Conservation (phyloP, 2,329 filamentous ascomycete species). For the Hortaea sp. region DNA sequence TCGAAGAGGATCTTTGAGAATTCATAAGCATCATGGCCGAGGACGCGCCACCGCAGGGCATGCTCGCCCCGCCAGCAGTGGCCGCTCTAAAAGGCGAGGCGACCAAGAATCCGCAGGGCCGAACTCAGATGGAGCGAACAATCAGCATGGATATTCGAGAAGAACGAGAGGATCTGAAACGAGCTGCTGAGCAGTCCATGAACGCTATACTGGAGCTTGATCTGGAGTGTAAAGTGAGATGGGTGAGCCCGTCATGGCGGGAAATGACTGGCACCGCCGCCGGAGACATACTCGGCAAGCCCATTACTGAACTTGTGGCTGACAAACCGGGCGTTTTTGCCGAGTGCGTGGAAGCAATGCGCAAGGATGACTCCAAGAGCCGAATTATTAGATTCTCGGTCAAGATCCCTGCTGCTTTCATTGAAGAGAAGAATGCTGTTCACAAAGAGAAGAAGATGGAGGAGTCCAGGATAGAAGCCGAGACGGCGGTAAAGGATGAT, state of each 20-base stretch:
- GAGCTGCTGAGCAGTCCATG: conserved; percentile 90
- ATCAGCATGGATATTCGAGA: conserved; percentile 85
- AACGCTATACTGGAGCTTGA: conserved; percentile 94
- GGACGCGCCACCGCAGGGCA: conserved; percentile 11
- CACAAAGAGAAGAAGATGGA: conserved; percentile 17
- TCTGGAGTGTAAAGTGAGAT: conserved; percentile 80
- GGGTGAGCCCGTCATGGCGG: conserved; percentile 93
- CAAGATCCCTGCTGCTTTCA: conserved; percentile 48
- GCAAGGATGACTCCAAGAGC: conserved; percentile 84
- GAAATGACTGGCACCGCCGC: conserved; percentile 78
- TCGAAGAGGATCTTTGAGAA: not conserved
- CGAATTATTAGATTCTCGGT: conserved; percentile 78
- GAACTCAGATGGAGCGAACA: conserved; percentile 45
- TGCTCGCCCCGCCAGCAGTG: conserved; percentile 35
- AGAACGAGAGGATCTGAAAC: conserved; percentile 84
- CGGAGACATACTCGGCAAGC: conserved; percentile 61
- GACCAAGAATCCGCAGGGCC: conserved; percentile 11
- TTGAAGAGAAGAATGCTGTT: conserved; percentile 36
- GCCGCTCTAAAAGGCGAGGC: conserved; percentile 33
- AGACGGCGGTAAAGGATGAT: conserved; percentile 4
- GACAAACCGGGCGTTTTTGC: conserved; percentile 73
- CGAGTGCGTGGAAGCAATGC: conserved; percentile 78
- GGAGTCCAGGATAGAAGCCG: conserved; percentile 18
- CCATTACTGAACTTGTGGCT: conserved; percentile 71
- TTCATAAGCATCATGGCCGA: conserved; percentile 6